phyloP scores from a whole-genome alignment of 2,329 filamentous ascomycete species.

The Alternaria triticina region DNA sequence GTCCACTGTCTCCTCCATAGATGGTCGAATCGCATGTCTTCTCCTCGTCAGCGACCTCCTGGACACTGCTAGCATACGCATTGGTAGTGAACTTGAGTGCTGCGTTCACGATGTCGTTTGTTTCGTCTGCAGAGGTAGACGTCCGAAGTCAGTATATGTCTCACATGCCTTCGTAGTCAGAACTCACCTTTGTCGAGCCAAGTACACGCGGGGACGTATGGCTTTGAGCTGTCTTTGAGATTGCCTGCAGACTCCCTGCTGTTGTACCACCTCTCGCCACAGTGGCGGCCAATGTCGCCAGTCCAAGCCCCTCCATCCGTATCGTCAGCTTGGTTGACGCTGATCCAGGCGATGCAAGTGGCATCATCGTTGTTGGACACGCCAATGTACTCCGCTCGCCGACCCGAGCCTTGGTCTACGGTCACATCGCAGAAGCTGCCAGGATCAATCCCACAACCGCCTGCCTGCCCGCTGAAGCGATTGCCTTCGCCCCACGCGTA shows the following conservation, averaged over 20 bases:
- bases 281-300: slow-evolving; percentile 13
- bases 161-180: too few relatives aligned
- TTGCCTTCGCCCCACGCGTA: neutral
- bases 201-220: slow-evolving; percentile 15
- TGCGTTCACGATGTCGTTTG: slow-evolving; percentile 6
- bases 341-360: slow-evolving; percentile 16
- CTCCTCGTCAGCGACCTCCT: slow-evolving; percentile 1
- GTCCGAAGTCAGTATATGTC: too few relatives aligned
- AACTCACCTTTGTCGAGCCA: slow-evolving; percentile 11
- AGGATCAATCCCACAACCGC: neutral
- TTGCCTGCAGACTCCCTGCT: slow-evolving; percentile 3
- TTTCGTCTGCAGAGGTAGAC: slow-evolving; percentile 7
- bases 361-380: neutral
- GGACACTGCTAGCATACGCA: slow-evolving; percentile 12
- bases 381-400: neutral
- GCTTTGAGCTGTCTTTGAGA: neutral
- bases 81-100: slow-evolving; percentile 9
- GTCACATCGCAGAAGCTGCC: neutral
- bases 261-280: slow-evolving; percentile 14
- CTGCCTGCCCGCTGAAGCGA: neutral
- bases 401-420: neutral
- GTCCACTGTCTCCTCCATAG: slow-evolving; percentile 5
- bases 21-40: slow-evolving; percentile 3
- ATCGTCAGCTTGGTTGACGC: slow-evolving; percentile 6
- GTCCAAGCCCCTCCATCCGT: slow-evolving; percentile 13